Percentiles rank a stretch among this genome's conserved stretches.
Conservation (phyloP, 2,329 filamentous ascomycete species). For the Alternaria angustiovoidea region DNA sequence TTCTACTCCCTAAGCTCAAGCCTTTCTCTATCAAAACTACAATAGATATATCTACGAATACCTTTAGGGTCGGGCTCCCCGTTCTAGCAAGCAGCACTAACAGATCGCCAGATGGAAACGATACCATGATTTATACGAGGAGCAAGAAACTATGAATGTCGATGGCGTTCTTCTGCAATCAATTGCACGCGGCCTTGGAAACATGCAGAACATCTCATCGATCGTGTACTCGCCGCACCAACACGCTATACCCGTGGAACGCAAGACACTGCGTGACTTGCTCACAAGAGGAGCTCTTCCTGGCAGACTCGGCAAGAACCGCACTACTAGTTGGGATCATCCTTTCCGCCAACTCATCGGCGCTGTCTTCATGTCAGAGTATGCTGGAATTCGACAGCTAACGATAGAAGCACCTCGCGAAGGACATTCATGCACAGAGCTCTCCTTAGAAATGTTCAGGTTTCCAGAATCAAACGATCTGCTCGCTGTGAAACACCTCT, state of each 20-base stretch:
- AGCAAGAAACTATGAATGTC: constrained; percentile 38
- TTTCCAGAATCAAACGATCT: constrained; percentile 24
- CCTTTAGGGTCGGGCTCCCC: no score
- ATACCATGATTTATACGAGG: constrained; percentile 34
- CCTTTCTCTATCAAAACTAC: no score
- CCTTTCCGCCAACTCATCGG: constrained; percentile 41
- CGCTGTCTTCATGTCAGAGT: constrained; percentile 31
- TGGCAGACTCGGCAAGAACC: background rate
- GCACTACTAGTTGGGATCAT: constrained; percentile 16
- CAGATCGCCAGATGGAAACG: constrained; percentile 27
- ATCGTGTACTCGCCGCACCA: constrained; percentile 39
- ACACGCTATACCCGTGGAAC: constrained; percentile 31
- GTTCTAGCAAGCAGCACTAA: constrained; percentile 4
- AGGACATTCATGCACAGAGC: constrained; percentile 12
- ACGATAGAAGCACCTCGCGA: constrained; percentile 9
- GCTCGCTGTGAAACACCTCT: constrained; percentile 32
- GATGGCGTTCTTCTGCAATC: constrained; percentile 35
- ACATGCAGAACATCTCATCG: constrained; percentile 34
- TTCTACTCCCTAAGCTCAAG: no score
- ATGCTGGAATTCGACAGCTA: constrained; percentile 33
- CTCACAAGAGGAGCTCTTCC: constrained; percentile 24
- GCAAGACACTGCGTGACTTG: constrained; percentile 28
- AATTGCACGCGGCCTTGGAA: constrained; percentile 31
- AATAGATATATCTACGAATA: no score
- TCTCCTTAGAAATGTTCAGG: constrained; percentile 30